Evolutionary conservation across 2,329 filamentous ascomycete species (phyloP), one percentile per base, ranked within the genome.

Genomic region (Coniella vitis): DNA sequence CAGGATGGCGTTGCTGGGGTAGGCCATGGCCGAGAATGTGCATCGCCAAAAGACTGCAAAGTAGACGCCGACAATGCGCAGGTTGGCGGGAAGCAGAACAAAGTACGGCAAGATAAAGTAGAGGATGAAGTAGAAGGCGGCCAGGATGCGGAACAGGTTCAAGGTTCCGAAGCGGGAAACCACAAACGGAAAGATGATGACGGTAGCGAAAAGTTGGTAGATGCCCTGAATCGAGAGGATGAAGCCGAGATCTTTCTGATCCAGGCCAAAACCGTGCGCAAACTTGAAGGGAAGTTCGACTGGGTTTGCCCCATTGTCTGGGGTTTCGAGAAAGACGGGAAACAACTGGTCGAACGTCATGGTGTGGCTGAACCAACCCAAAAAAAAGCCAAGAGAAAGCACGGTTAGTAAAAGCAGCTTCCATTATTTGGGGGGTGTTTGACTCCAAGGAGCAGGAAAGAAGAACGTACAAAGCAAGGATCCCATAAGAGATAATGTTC

Each of bases 341-440:
- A 97, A 83, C 42, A 97, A 78, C 61, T 95, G 87, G 67, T 98
- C 93, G 59, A 95, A 93, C 0, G 90, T 94, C 68, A 98, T 96
- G 12, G 91, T 96, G 69, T 97, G 91, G 70, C 90, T 95, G 25
- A 29, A 29, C 25, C n/a, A n/a, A n/a, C n/a, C n/a, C n/a, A n/a
- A n/a, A n/a, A n/a, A n/a, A n/a, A n/a, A n/a, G n/a, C n/a, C n/a
- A 10, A 29, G 25, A 29, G 25, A 60, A 36, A 54, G 29, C 22
- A 29, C 7, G 41, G 60, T 63, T 54, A 66, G 61, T 47, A 35
- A 29, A 20, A 31, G 12, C 12, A 20, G 9, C 13, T 29, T 19
- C 10, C 7, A 13, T 17, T n/a, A 13, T 4, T 21, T 20, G 10
- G n/a, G 3, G 2, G 7, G 5, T n/a, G 19, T 13, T 38, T 10